These are phyloP conservation scores for Botrytis galanthina DNA, from an alignment of 2,329 filamentous ascomycete genomes.

Conservation along the genomic window DNA sequence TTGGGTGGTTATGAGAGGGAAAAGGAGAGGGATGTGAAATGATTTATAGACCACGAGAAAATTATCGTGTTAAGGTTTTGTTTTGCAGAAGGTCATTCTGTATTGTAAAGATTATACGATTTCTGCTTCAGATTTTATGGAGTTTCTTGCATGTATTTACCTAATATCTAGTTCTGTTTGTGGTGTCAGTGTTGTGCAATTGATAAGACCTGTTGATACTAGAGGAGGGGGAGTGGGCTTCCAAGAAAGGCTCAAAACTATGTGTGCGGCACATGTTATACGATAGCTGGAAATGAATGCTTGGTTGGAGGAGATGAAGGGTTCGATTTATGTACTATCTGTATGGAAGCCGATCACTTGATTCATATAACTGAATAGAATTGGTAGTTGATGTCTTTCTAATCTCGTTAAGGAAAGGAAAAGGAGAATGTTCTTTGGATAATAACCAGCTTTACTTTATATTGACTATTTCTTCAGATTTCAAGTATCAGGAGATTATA, in stretches of 20 bases:
- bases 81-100: neutral
- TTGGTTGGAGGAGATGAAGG: neutral
- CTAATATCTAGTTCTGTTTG: neutral
- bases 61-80: neutral
- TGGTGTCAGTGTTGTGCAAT: neutral
- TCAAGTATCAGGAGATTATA: neutral
- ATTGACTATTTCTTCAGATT: neutral
- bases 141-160: neutral
- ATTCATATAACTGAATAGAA: neutral
- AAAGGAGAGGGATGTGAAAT: neutral
- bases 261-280: neutral
- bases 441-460: neutral
- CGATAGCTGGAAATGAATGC: neutral
- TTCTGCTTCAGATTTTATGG: neutral
- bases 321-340: neutral
- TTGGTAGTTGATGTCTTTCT: neutral
- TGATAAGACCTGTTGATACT: rapidly evolving
- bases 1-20: neutral
- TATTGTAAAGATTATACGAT: neutral
- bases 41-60: neutral
- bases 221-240: too few species aligned
- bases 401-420: neutral
- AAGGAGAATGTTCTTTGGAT: neutral
- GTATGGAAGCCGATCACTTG: neutral
- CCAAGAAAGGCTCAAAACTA: neutral